These are phyloP conservation scores for Ajuga reptans DNA, from an alignment of 305 asterid species.

Conservation along the genomic window DNA sequence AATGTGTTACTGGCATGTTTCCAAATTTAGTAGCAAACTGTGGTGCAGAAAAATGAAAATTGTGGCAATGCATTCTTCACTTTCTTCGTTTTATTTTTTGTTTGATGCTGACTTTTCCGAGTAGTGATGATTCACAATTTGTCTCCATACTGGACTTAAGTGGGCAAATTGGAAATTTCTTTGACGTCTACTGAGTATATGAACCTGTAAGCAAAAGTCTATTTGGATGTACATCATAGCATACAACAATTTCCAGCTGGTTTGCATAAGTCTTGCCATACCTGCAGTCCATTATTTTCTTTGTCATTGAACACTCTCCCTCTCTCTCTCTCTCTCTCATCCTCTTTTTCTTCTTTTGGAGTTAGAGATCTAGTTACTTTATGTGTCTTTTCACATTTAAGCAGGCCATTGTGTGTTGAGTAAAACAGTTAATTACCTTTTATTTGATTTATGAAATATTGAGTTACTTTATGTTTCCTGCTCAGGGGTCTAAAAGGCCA, in stretches of 20 bases:
- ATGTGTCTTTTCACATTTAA: background rate
- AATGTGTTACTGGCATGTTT: background rate
- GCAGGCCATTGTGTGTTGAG: background rate
- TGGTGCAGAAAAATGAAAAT: background rate
- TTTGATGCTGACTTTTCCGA: background rate
- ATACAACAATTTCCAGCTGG: background rate
- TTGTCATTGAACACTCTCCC: no score
- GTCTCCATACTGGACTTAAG: background rate
- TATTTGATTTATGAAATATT: background rate
- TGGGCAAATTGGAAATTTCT: background rate
- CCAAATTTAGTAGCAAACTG: background rate
- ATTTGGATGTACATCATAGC: background rate
- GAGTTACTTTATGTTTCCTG: conserved; percentile 3
- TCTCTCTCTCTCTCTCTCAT: background rate
- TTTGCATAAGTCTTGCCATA: background rate
- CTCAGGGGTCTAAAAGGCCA: conserved; percentile 74
- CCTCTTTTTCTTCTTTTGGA: background rate
- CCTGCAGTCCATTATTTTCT: no score
- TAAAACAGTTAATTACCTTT: background rate
- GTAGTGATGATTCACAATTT: background rate
- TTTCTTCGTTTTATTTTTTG: background rate
- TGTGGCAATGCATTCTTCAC: background rate
- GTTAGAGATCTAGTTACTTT: conserved; percentile 7
- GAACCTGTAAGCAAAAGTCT: background rate
- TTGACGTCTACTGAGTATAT: background rate